Percentiles rank a stretch among this genome's conserved stretches.
These are phyloP conservation scores for Xeromyces bisporus DNA, from an alignment of 495 filamentous ascomycete genomes.

Conservation along the genomic window DNA sequence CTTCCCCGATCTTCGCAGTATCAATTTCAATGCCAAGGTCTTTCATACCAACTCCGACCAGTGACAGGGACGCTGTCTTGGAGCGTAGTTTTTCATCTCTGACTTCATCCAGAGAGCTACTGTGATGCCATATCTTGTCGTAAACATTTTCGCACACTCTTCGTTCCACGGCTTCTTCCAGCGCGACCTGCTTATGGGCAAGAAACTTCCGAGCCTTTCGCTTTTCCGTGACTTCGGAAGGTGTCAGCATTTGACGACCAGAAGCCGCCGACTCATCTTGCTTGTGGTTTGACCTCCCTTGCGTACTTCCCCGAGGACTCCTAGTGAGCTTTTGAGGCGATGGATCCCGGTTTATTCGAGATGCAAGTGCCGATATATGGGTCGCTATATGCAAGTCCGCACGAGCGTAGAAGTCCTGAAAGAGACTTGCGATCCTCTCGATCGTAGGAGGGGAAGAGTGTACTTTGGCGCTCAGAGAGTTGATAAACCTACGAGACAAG, in stretches of 20 bases:
- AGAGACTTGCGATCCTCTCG: conserved; percentile 67
- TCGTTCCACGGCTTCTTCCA: conserved; percentile 89
- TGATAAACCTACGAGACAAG: conserved; percentile 52
- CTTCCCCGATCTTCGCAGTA: conserved; percentile 28
- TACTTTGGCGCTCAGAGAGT: conserved; percentile 74
- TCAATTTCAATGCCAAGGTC: conserved; percentile 72
- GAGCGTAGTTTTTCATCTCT: conserved; percentile 89
- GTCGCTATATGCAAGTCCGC: conserved; percentile 73
- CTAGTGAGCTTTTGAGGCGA: conserved; percentile 32
- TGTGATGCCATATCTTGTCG: conserved; percentile 74
- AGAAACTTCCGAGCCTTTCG: conserved; percentile 61
- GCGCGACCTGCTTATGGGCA: conserved; percentile 52
- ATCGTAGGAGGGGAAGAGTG: conserved; percentile 70
- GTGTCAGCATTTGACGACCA: conserved; percentile 84
- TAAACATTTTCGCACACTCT: conserved; percentile 79
- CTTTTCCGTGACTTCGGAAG: conserved; percentile 62
- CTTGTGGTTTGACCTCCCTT: conserved; percentile 7
- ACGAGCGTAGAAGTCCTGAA: conserved; percentile 84
- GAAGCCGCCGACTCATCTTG: conserved; percentile 8
- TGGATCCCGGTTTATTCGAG: conserved; percentile 48
- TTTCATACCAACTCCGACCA: conserved; percentile 75
- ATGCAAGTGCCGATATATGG: conserved; percentile 69
- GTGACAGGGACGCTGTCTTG: conserved; percentile 74
- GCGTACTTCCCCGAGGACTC: conserved; percentile 4
- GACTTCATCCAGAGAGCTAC: conserved; percentile 83